Base-by-base conservation (phyloP, 495 filamentous ascomycete species). In the Penicillium waksmanii region DNA sequence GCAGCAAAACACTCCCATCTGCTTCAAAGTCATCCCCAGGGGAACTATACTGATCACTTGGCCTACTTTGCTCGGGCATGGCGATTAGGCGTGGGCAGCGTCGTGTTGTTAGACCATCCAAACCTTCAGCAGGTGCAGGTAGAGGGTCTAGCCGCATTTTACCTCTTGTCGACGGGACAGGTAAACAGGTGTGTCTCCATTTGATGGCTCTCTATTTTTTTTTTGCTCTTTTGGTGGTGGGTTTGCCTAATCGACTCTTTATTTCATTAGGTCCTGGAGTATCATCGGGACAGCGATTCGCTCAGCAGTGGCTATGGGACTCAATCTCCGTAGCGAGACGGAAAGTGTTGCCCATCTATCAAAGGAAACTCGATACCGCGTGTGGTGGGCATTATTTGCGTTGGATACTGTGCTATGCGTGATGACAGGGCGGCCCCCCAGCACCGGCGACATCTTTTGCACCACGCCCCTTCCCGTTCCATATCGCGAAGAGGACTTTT, bases 241-340 rank as follows among this genome's bases (percentile, higher is more conserved):
- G 15, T 48, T 48, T 19, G 8, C 46, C 35, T 60, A 33, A 53
- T 11, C 18, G 34, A 42, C 17, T 51, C 17, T 18, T 38, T 4
- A 40, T 40, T 46, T 46, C 19, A 8, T 51, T 57, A 47, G 87
- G 63, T 81, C 87, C 34, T 90, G 85, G 85, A 77, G 80, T 60
- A 74, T 84, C 27, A 79, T 76, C 65, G 87, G 86, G 23, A 73
- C 86, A 35, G 82, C 84, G 10, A 75, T 89, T 56, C 80, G 85
- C 46, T 81, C 83, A 57, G 84, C 84, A 8, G 71, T 82, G 38
- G 78, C 80, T 0, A 80, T 89, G 55, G 86, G 85, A 12, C 71
- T 90, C 23, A 84, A 89, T 59, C 67, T 88, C 18, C 82, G 84
- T 18, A 89, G 82, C 60, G 80, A 85, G 36, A 82, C 75, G 36